Evolutionary conservation across 805 yeast genomes (phyloP).

Genomic region (Maudiozyma bulderi): DNA sequence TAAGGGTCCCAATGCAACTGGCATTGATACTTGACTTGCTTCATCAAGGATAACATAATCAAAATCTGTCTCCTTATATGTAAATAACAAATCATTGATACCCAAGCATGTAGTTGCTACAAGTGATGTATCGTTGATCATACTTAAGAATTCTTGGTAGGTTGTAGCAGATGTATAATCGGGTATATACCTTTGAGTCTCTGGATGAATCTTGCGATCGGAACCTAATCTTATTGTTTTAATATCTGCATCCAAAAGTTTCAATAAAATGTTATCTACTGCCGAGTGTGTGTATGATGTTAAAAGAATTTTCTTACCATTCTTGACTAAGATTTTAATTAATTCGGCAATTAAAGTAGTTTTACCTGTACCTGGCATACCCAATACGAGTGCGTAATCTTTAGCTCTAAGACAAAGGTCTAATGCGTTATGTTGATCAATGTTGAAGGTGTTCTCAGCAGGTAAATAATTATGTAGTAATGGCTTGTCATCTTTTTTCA

Average conservation of each 20-base stretch:
- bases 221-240: conserved; percentile 63
- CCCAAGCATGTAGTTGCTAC: conserved; percentile 89
- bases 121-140: conserved; percentile 50
- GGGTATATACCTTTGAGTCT: conserved; percentile 45
- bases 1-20: conserved; percentile 82
- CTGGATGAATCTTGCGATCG: conserved; percentile 49
- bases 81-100: conserved; percentile 29
- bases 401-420: conserved; percentile 50
- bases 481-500: conserved; percentile 3
- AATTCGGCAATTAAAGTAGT: conserved; percentile 81
- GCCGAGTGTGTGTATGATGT: conserved; percentile 93
- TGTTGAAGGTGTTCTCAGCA: conserved; percentile 37
- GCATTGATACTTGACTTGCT: conserved; percentile 91
- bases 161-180: conserved; percentile 31
- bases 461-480: conserved; percentile 16
- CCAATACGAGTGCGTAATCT: conserved; percentile 75
- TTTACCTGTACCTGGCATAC: conserved; percentile 98
- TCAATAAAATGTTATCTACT: conserved; percentile 81
- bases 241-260: conserved; percentile 42
- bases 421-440: conserved; percentile 65
- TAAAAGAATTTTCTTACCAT: conserved; percentile 59
- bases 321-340: conserved; percentile 45
- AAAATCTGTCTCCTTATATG: conserved; percentile 40
- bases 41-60: conserved; percentile 95
- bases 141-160: conserved; percentile 37